Evolutionary conservation across 1,139 yeast genomes (phyloP).

Genomic region (Magnusiomyces suaveolens): DNA sequence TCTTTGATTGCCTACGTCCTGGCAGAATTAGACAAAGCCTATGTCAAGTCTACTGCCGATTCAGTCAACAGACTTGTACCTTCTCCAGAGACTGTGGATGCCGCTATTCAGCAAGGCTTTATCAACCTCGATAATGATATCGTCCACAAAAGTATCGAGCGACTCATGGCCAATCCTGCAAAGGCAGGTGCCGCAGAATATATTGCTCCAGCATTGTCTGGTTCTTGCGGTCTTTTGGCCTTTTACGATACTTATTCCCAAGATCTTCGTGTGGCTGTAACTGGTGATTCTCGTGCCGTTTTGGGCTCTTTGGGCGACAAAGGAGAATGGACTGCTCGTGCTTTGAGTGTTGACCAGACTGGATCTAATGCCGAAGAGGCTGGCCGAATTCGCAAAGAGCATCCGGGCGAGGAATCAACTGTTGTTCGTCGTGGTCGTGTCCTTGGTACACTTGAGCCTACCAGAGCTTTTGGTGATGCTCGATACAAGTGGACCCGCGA

Average conservation of each 20-base stretch:
- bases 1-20: slow-evolving; percentile 67
- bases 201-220: slow-evolving; percentile 88
- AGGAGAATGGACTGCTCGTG: slow-evolving; percentile 79
- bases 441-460: slow-evolving; percentile 90
- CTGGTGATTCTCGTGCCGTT: slow-evolving; percentile 94
- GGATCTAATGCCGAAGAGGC: slow-evolving; percentile 88
- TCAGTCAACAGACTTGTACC: slow-evolving; percentile 44
- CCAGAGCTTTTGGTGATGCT: slow-evolving; percentile 96
- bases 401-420: slow-evolving; percentile 81
- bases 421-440: slow-evolving; percentile 75
- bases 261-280: slow-evolving; percentile 76
- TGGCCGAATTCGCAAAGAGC: slow-evolving; percentile 72
- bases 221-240: slow-evolving; percentile 84
- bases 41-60: slow-evolving; percentile 34
- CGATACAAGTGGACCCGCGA: slow-evolving; percentile 75
- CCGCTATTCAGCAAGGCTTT: slow-evolving; percentile 75
- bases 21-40: slow-evolving; percentile 62
- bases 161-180: slow-evolving; percentile 51
- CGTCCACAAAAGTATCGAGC: slow-evolving; percentile 64
- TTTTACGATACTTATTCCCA: slow-evolving; percentile 72
- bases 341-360: slow-evolving; percentile 85
- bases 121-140: slow-evolving; percentile 76
- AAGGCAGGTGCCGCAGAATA: slow-evolving; percentile 59
- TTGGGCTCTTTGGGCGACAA: slow-evolving; percentile 54
- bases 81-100: slow-evolving; percentile 58